Base-by-base conservation (phyloP, 192 early-diverging fungal species). In the Coemansia sp. region DNA sequence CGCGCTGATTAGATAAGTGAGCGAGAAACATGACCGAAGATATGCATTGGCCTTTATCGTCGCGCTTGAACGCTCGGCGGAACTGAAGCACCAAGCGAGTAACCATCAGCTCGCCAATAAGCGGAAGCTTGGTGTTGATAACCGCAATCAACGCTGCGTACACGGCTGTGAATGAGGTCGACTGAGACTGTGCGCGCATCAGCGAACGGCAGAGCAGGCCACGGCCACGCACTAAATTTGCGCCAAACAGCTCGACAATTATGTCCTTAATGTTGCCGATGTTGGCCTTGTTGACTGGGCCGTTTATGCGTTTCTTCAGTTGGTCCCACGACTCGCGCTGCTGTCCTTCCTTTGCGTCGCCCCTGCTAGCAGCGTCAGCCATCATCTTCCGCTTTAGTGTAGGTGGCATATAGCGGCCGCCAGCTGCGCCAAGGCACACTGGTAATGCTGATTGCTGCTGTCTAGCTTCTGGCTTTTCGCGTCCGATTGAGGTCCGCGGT, bases 301-400 rank as follows among this genome's bases (percentile, higher is more conserved):
- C 96, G 67, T 97, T 98, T 60, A 98, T 89, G 58, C 86, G 88
- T 75, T 97, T 98, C 69, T 96, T 97, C 5, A 97, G 82, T 6
- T 87, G 85, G 63, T 98, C 95, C 96, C 96, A 98, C 23, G 87
- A 88, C 74, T 94, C 89, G 6, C 95, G 90, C 74, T 97, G 95
- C 29, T 22, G 29, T 19, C 39, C 58, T 35, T 74, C 76, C 23
- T 63, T 48, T 17, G 43, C 19, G 15, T 63, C 21, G 19, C 58
- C 41, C 23, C 49, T 37, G 10, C 38, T 48, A 17, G 43, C 69
- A 7, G 52, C 55, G 0, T 52, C 72, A 0, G 66, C 60, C 57
- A 81, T 91, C 88, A 96, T 84, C 63, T 86, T 81, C 50, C 90
- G 82, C 70, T 93, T 82, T 35, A 88, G 83, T 17, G 88, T 88